Conservation (phyloP, 2,329 filamentous ascomycete species). For the Incumbomyces lentus region DNA sequence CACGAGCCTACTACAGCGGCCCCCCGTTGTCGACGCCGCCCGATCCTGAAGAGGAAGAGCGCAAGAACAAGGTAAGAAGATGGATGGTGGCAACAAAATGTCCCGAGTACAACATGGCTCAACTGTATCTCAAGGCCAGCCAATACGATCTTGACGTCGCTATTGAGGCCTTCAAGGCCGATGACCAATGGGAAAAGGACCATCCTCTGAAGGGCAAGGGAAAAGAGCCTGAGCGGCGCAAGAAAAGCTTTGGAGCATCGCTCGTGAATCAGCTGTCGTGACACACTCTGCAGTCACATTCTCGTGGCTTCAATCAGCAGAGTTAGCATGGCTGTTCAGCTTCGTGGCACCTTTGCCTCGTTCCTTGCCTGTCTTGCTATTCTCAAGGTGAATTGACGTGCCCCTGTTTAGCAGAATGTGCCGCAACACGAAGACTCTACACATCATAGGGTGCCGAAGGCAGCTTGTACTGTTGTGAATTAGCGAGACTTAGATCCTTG, state of each 20-base stretch:
- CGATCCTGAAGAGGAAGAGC: slow-evolving; percentile 55
- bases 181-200: slow-evolving; percentile 64
- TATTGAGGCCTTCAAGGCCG: slow-evolving; percentile 54
- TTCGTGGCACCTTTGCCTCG: too few species aligned
- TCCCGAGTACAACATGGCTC: slow-evolving; percentile 52
- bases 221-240: slow-evolving; percentile 24
- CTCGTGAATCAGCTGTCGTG: slow-evolving; percentile 15
- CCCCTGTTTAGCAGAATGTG: too few species aligned
- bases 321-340: too few species aligned
- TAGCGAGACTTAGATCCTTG: too few species aligned
- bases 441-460: too few species aligned
- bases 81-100: slow-evolving; percentile 72
- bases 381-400: too few species aligned
- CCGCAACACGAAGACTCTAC: too few species aligned
- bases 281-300: not conserved
- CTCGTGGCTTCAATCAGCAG: too few species aligned
- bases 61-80: slow-evolving; percentile 59
- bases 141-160: slow-evolving; percentile 57
- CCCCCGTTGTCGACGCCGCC: slow-evolving; percentile 25
- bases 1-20: slow-evolving; percentile 57
- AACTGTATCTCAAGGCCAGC: slow-evolving; percentile 62
- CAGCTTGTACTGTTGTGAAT: too few species aligned
- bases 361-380: too few species aligned
- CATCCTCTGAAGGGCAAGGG: slow-evolving; percentile 47
- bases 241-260: slow-evolving; percentile 9